phyloP scores from a whole-genome alignment of 192 early-diverging fungal species.

The Dissophora ornata region DNA sequence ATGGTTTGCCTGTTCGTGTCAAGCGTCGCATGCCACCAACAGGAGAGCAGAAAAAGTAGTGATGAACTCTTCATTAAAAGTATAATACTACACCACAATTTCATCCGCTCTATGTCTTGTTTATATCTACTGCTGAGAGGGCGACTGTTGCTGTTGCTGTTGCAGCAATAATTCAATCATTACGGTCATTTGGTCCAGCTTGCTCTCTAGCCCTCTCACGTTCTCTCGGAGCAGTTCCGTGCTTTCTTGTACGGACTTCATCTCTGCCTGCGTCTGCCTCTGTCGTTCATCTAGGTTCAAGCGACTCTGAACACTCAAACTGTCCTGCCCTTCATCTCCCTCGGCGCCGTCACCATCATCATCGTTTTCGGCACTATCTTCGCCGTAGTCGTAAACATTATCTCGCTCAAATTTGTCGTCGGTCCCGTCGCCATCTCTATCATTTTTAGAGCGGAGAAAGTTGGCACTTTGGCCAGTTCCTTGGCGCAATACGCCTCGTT shows the following conservation, averaged over 20 bases:
- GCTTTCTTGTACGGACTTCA: background rate
- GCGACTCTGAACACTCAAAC: background rate
- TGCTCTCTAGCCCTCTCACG: slow-evolving; percentile 8
- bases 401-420: slow-evolving; percentile 12
- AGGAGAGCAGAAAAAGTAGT: too few species aligned
- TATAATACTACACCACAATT: too few species aligned
- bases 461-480: background rate
- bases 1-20: slow-evolving; percentile 43
- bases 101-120: too few species aligned
- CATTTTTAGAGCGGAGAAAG: background rate
- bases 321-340: background rate
- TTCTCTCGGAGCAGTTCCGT: slow-evolving; percentile 1
- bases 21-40: background rate
- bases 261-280: background rate
- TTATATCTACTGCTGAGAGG: too few species aligned
- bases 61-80: too few species aligned
- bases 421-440: slow-evolving; percentile 8
- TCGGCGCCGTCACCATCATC: background rate
- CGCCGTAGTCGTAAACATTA: too few species aligned
- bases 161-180: slow-evolving; percentile 10
- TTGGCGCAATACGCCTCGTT: background rate
- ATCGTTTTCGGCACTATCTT: background rate
- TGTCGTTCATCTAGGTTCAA: background rate
- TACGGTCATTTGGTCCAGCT: slow-evolving; percentile 4
- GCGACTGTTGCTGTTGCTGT: background rate